Evolutionary conservation across 2,329 filamentous ascomycete genomes (phyloP).

Genomic region (Aureobasidium namibiae): DNA sequence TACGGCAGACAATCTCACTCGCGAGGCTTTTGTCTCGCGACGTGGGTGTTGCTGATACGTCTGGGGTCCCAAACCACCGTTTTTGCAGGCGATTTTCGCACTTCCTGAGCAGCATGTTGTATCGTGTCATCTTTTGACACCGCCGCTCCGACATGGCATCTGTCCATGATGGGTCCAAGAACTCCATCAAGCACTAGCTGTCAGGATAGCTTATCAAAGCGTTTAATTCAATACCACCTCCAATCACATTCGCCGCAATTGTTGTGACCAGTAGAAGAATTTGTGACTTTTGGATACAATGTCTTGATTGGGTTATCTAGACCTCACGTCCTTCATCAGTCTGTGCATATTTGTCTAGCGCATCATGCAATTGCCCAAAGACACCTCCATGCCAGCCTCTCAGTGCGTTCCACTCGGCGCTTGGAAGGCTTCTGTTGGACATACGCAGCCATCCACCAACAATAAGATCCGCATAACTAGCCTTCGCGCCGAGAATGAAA

Average conservation of each 20-base stretch:
- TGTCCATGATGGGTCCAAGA: not conserved
- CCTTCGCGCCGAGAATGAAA: slow-evolving; percentile 39
- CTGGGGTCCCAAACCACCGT: slow-evolving; percentile 38
- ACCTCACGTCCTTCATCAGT: not conserved
- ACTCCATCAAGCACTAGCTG: not conserved
- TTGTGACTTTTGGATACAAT: not conserved
- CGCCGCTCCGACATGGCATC: not conserved
- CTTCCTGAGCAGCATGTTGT: slow-evolving; percentile 39
- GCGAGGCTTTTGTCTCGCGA: slow-evolving; percentile 31
- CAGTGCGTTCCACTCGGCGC: slow-evolving; percentile 41
- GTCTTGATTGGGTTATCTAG: not conserved
- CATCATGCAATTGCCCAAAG: slow-evolving; percentile 45
- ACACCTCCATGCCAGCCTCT: slow-evolving; percentile 42
- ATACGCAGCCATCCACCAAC: slow-evolving; percentile 50
- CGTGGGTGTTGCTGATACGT: slow-evolving; percentile 43
- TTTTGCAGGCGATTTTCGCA: slow-evolving; percentile 34
- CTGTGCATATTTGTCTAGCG: slow-evolving; percentile 14
- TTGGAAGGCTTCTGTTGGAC: slow-evolving; percentile 33
- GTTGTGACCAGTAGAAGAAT: no score
- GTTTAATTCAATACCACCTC: no score
- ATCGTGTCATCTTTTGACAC: slow-evolving; percentile 12
- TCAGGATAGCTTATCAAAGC: not conserved
- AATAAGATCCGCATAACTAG: slow-evolving; percentile 49
- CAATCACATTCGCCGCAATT: not conserved
- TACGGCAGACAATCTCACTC: slow-evolving; percentile 40